Evolutionary conservation across 1,139 yeast genomes (phyloP).

Genomic region (Geotrichum aggregatum): DNA sequence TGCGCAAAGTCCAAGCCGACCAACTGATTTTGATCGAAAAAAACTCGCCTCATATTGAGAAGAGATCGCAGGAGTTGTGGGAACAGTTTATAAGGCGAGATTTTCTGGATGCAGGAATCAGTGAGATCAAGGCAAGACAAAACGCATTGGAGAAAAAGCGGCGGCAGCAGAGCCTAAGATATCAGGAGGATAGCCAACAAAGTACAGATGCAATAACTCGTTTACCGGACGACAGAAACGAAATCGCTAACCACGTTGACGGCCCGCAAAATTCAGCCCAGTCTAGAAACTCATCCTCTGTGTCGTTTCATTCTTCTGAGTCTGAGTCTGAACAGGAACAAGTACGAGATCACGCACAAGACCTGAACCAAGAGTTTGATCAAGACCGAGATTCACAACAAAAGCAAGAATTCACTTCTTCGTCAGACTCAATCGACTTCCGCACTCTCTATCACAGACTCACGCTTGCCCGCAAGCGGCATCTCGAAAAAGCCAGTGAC

Average conservation of each 20-base stretch:
- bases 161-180: neutral
- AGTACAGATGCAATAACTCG: too few species aligned
- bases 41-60: constrained; percentile 24
- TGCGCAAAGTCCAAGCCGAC: constrained; percentile 23
- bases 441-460: constrained; percentile 8
- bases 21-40: constrained; percentile 27
- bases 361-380: neutral
- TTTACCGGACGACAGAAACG: too few species aligned
- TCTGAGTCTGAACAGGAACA: too few species aligned
- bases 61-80: constrained; percentile 29
- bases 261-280: too few species aligned
- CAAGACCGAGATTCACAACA: neutral
- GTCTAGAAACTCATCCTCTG: too few species aligned
- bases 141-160: neutral
- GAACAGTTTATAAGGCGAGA: constrained; percentile 23
- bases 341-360: too few species aligned
- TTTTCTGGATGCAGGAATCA: constrained; percentile 24
- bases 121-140: constrained; percentile 2
- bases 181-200: neutral
- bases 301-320: too few species aligned
- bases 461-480: constrained; percentile 4
- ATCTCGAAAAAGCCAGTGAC: constrained; percentile 10
- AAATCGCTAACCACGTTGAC: too few species aligned
- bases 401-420: neutral
- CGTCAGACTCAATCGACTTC: constrained; percentile 6